Evolutionary conservation across 1,139 yeast genomes (phyloP), one percentile per base, ranked within the genome.

Genomic region (Sugiyamaella grinbergsii): DNA sequence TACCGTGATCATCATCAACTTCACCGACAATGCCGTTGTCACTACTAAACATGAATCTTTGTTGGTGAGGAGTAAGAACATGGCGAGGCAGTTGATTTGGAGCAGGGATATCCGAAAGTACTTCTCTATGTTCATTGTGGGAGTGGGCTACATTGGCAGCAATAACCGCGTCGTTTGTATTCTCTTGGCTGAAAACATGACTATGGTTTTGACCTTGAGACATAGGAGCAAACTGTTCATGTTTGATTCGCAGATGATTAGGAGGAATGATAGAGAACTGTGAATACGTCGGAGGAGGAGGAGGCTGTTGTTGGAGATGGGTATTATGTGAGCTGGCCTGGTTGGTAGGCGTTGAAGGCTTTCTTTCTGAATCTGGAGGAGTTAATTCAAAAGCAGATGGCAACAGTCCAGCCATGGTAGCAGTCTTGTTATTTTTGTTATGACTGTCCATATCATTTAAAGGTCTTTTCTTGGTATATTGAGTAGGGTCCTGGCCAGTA

Each of bases 351-450:
- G 47, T 28, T 8, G 39, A 37, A 15, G 31, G 48, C 13, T 31
- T 37, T 28, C 41, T 24, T 34, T 40, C 44, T 10, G 64, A 61
- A 41, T 61, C 63, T 10, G 66, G 66, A 4, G 65, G 65, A 16
- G 64, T 62, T 45, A 62, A 54, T 49, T 61, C 63, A 40, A 61
- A 55, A 4, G 64, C 63, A 15, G 63, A 59, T 10, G 64, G 65
- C 19, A 61, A 55, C 23, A 61, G 55, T 5, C 28, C 34, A 20
- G 43, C 10, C 10, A 28, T 23, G 31, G 5, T 29, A 19, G 18
- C 15, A 32, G n/a, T 33, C 8, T 45, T 31, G 22, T 24, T 15
- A 4, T 13, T 44, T 20, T 38, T 26, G n/a, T 39, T 22, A 8
- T 10, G 13, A 5, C 29, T 33, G 15, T 20, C 23, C 8, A 42